Conservation (phyloP, 495 filamentous ascomycete species). For the Podospora fimiseda region DNA sequence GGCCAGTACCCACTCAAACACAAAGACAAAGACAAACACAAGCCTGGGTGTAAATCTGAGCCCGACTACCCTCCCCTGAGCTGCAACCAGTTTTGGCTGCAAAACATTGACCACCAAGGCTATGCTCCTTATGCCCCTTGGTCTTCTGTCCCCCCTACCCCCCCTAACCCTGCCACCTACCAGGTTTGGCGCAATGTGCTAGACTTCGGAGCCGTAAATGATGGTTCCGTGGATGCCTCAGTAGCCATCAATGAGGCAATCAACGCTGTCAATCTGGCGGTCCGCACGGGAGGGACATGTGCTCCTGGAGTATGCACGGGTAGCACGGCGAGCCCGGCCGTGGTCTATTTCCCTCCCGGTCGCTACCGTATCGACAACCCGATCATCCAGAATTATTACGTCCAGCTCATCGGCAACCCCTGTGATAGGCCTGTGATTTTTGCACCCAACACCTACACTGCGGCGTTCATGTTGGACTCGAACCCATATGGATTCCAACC, state of each 20-base stretch:
- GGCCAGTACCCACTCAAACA: not conserved
- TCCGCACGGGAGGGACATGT: no score
- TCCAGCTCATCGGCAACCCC: constrained; percentile 64
- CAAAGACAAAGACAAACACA: not conserved
- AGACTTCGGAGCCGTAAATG: constrained; percentile 50
- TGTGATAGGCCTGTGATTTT: constrained; percentile 58
- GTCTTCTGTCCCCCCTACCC: no score
- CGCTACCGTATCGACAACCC: constrained; percentile 65
- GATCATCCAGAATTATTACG: constrained; percentile 60
- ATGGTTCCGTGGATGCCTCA: constrained; percentile 76
- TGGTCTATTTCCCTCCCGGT: constrained; percentile 73
- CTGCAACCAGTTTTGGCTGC: constrained; percentile 39
- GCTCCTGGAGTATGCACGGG: constrained; percentile 67
- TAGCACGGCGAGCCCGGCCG: constrained; percentile 61
- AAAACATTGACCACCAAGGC: constrained; percentile 42
- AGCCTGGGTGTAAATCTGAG: not conserved
- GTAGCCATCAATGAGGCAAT: constrained; percentile 78
- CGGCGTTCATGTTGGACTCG: constrained; percentile 56
- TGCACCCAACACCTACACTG: constrained; percentile 54
- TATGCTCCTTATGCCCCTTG: constrained; percentile 39
- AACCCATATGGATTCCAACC: constrained; percentile 41
- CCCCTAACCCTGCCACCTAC: constrained; percentile 33
- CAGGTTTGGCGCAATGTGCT: constrained; percentile 54
- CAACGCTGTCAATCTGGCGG: constrained; percentile 58
- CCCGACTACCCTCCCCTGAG: constrained; percentile 9